phyloP scores from a whole-genome alignment of 345 rosid genomes.

The Microthlaspi erraticum region DNA sequence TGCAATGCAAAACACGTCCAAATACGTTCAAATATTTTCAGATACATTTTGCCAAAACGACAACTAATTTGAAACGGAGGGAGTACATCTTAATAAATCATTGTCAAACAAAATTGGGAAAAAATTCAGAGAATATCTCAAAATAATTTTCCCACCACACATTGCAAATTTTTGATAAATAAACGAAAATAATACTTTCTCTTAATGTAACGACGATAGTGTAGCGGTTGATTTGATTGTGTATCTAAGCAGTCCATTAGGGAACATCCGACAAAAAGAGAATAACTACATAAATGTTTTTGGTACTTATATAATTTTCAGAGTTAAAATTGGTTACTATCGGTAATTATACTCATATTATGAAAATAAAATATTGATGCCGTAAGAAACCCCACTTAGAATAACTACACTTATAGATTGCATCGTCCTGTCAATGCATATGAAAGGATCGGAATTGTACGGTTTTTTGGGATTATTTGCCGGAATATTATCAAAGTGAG shows the following conservation, averaged over 20 bases:
- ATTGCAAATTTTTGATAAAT: slow-evolving; percentile 6
- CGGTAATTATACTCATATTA: not conserved
- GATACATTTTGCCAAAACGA: too few species aligned
- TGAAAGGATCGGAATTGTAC: not conserved
- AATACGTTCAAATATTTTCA: too few species aligned
- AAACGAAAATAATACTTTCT: not conserved
- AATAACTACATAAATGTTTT: not conserved
- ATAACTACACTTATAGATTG: too few species aligned
- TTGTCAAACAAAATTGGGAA: not conserved
- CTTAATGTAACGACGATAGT: not conserved
- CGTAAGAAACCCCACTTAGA: too few species aligned
- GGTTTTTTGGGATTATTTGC: slow-evolving; percentile 6
- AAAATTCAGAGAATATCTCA: not conserved
- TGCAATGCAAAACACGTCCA: too few species aligned
- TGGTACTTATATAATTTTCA: not conserved
- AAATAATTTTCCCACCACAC: not conserved
- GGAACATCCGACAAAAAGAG: not conserved
- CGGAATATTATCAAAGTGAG: not conserved
- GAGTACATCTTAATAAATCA: not conserved
- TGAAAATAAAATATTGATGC: not conserved
- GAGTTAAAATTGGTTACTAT: not conserved
- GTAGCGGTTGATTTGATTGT: not conserved
- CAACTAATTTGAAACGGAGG: too few species aligned
- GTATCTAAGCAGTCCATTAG: not conserved
- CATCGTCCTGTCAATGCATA: too few species aligned